phyloP scores from a whole-genome alignment of 306 rosid species.

The Castanopsis chinensis region DNA sequence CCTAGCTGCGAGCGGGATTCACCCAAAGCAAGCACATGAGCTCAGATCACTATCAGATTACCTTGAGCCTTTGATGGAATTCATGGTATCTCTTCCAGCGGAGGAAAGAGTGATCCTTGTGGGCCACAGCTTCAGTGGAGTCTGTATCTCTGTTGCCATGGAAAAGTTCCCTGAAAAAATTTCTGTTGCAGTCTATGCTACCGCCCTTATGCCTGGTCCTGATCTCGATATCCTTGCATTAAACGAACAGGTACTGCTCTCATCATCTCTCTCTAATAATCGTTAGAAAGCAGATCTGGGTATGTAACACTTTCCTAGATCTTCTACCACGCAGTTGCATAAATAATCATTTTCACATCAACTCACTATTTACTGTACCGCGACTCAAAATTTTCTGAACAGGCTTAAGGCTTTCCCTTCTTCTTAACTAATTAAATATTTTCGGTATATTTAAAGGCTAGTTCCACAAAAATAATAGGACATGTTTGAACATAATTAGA shows the following conservation, averaged over 20 bases:
- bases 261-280: no score
- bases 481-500: no score
- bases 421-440: no score
- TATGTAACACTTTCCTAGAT: no score
- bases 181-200: constrained; percentile 40
- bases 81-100: constrained; percentile 29
- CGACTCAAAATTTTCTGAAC: no score
- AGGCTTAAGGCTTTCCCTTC: no score
- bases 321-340: no score
- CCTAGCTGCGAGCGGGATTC: constrained; percentile 52
- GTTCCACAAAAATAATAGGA: no score
- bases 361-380: no score
- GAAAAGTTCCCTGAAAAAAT: constrained; percentile 50
- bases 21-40: constrained; percentile 33
- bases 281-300: no score
- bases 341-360: no score
- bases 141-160: constrained; percentile 50
- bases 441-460: no score
- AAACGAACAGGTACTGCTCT: background rate
- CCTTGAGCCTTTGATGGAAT: constrained; percentile 39
- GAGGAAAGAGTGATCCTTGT: constrained; percentile 54
- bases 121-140: constrained; percentile 55
- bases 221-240: background rate
- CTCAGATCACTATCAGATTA: constrained; percentile 36
- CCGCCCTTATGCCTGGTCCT: constrained; percentile 43